phyloP scores from a whole-genome alignment of 345 rosid genomes.

The Hibiscus trionum region DNA sequence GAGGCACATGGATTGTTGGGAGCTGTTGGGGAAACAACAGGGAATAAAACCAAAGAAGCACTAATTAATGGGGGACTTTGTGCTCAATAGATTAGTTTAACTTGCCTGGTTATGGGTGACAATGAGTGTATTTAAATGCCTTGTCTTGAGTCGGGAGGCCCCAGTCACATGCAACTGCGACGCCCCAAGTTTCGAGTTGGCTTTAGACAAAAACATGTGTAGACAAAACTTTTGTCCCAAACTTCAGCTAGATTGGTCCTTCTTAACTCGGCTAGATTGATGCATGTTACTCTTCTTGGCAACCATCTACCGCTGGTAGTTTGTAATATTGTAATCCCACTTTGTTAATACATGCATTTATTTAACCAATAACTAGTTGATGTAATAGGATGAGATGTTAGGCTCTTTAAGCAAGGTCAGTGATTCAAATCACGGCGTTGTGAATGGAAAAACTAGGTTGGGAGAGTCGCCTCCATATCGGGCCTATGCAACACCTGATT shows the following conservation, averaged over 20 bases:
- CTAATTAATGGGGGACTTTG: neutral
- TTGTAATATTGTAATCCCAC: no score
- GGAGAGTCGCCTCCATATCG: no score
- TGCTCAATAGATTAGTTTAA: neutral
- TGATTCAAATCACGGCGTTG: no score
- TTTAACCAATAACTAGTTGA: no score
- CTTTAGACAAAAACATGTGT: neutral
- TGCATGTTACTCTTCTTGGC: neutral
- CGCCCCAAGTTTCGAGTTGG: neutral
- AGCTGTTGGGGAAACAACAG: conserved; percentile 3
- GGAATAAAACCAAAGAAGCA: conserved; percentile 2
- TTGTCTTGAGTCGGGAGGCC: conserved; percentile 1
- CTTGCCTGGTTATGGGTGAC: conserved; percentile 23
- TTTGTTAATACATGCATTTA: no score
- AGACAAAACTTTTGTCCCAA: neutral
- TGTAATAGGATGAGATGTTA: no score
- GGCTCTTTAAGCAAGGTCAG: no score
- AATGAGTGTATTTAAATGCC: conserved; percentile 16
- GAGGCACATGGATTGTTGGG: conserved; percentile 57
- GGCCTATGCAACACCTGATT: no score
- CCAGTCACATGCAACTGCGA: conserved; percentile 24
- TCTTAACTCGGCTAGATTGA: neutral
- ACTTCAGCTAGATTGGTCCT: neutral
- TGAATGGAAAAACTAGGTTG: no score
- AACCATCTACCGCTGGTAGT: neutral